These are phyloP conservation scores for Diplosphaera chodatii DNA, from an alignment of 139 green algal genomes.

Conservation along the genomic window DNA sequence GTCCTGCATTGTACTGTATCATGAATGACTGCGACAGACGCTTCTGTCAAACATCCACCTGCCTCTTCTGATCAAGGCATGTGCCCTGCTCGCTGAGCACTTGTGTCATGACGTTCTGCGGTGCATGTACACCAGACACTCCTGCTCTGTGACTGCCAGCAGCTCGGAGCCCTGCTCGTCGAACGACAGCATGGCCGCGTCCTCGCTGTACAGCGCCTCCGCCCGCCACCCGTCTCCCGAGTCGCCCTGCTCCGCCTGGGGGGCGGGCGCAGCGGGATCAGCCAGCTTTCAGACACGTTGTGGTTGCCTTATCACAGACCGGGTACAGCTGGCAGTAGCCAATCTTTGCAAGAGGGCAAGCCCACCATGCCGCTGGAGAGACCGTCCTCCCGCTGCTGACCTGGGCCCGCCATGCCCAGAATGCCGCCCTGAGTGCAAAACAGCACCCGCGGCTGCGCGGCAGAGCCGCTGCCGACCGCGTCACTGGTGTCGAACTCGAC, in stretches of 20 bases:
- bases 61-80: too few species aligned
- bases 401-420: constrained; percentile 3
- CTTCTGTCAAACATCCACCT: too few species aligned
- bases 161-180: constrained; percentile 32
- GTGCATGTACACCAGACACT: constrained; percentile 31
- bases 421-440: constrained; percentile 37
- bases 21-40: too few species aligned
- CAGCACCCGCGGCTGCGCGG: constrained; percentile 21
- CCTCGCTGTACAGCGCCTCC: constrained; percentile 15
- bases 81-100: too few species aligned
- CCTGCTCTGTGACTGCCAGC: constrained; percentile 23
- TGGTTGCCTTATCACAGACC: too few species aligned
- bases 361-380: background rate
- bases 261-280: too few species aligned
- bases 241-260: constrained; percentile 1
- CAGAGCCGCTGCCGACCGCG: background rate
- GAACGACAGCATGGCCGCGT: constrained; percentile 32
- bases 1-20: too few species aligned
- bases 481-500: constrained; percentile 19
- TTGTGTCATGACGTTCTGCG: background rate
- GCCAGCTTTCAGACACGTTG: too few species aligned
- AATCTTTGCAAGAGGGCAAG: too few species aligned
- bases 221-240: background rate
- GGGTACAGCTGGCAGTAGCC: too few species aligned
- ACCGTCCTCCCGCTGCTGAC: background rate